A percentile compares a stretch with the other conserved stretches of the same genome.
Conservation (phyloP, 2,329 filamentous ascomycete species). For the Alternaria hordeiaustralica region DNA sequence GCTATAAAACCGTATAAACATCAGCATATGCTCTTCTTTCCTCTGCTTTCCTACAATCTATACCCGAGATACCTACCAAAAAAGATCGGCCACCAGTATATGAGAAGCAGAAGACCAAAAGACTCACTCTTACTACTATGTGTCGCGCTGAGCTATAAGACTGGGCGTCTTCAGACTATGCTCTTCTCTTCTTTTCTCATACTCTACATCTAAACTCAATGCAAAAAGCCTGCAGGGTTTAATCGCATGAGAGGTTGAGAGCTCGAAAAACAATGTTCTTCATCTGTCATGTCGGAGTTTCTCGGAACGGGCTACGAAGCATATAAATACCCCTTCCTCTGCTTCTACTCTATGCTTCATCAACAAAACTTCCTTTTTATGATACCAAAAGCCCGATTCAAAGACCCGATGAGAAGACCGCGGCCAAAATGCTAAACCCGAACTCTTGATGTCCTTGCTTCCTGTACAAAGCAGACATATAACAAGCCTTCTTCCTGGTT, state of each 20-base stretch:
- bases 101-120: not conserved
- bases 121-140: not conserved
- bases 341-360: not conserved
- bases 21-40: not conserved
- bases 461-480: no score
- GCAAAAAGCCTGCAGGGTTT: no score
- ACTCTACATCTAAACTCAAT: not conserved
- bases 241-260: not conserved
- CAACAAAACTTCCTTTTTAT: not conserved
- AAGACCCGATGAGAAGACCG: not conserved
- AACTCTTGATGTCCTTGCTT: no score
- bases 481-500: no score
- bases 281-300: not conserved
- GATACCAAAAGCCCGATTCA: fast-evolving
- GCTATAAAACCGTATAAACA: fast-evolving
- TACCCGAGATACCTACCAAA: not conserved
- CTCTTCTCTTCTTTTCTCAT: not conserved
- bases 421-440: no score
- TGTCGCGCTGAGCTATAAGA: not conserved
- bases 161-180: not conserved
- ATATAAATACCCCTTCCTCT: not conserved
- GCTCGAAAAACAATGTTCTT: not conserved
- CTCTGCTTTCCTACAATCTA: not conserved
- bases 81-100: no score
- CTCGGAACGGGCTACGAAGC: not conserved